Percentiles rank a stretch among this genome's conserved stretches.
Evolutionary conservation across 495 filamentous ascomycete genomes (phyloP).

Genomic region (Staphylotrichum longicolle): DNA sequence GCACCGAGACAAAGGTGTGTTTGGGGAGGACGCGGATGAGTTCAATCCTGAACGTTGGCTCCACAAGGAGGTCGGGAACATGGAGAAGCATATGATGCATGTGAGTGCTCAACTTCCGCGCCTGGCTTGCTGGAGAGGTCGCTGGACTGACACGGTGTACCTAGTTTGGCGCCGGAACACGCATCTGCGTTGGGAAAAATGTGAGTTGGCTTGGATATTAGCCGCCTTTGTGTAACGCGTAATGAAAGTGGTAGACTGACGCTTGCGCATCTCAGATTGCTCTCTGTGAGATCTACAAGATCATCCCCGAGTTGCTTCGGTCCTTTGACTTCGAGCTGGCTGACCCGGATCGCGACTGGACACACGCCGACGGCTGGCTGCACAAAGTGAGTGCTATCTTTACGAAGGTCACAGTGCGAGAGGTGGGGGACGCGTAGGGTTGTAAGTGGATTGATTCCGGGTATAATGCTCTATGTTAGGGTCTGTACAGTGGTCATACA

Average conservation of each 20-base stretch:
- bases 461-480: conserved; percentile 19
- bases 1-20: too few relatives aligned
- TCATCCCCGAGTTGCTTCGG: conserved; percentile 11
- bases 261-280: not conserved
- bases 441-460: conserved; percentile 15
- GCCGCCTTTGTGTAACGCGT: too few relatives aligned
- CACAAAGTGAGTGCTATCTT: not conserved
- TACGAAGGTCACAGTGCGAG: too few relatives aligned
- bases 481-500: conserved; percentile 14
- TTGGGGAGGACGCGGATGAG: too few relatives aligned
- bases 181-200: conserved; percentile 14
- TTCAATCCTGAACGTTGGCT: too few relatives aligned
- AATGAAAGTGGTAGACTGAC: too few relatives aligned
- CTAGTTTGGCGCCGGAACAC: conserved; percentile 7
- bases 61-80: too few relatives aligned
- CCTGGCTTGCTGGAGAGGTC: too few relatives aligned
- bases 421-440: not conserved
- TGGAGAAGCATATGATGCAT: not conserved
- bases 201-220: not conserved
- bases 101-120: not conserved
- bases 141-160: not conserved
- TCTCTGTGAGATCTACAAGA: conserved; percentile 10
- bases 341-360: conserved; percentile 8
- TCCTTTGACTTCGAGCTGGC: conserved; percentile 14
- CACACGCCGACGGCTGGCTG: not conserved